Percentiles rank a stretch among this genome's conserved stretches.
These are phyloP conservation scores for Baudoinia panamericana DNA, from an alignment of 495 filamentous ascomycete species.

Conservation along the genomic window DNA sequence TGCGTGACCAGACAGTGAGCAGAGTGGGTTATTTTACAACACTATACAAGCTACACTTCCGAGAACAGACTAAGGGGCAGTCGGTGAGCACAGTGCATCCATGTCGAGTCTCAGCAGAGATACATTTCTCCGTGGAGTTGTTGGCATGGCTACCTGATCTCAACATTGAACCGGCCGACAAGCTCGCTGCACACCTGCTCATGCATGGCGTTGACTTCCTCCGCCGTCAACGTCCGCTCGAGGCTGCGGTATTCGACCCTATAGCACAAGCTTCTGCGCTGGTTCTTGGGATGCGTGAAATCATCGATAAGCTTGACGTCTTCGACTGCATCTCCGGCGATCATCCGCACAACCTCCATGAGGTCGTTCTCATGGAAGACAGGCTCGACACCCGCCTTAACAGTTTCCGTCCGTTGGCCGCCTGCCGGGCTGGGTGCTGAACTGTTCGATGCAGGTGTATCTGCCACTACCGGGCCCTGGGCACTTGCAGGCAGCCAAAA, in stretches of 20 bases:
- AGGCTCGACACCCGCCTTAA: not conserved
- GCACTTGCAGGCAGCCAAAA: conserved; percentile 59
- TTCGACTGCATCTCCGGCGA: conserved; percentile 72
- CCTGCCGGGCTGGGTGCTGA: conserved; percentile 20
- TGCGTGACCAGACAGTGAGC: no score
- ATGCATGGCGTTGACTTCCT: conserved; percentile 66
- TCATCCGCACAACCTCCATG: conserved; percentile 79
- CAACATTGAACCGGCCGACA: conserved; percentile 58
- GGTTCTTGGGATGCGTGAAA: conserved; percentile 80
- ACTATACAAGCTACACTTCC: no score
- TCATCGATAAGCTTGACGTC: conserved; percentile 72
- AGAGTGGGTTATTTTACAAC: no score
- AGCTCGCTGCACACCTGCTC: conserved; percentile 46
- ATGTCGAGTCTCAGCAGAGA: no score
- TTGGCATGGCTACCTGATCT: conserved; percentile 69
- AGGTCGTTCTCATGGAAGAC: conserved; percentile 86
- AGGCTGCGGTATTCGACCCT: conserved; percentile 82
- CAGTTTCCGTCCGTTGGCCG: conserved; percentile 9
- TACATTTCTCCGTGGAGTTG: no score
- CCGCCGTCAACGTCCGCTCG: conserved; percentile 74
- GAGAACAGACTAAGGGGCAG: no score
- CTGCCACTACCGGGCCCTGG: conserved; percentile 9
- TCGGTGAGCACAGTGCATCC: no score
- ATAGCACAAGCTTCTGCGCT: conserved; percentile 75
- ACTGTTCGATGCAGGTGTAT: conserved; percentile 7